These are phyloP conservation scores for Daedaleopsis sinensis DNA, from an alignment of 768 basidiomycete species.

Conservation along the genomic window DNA sequence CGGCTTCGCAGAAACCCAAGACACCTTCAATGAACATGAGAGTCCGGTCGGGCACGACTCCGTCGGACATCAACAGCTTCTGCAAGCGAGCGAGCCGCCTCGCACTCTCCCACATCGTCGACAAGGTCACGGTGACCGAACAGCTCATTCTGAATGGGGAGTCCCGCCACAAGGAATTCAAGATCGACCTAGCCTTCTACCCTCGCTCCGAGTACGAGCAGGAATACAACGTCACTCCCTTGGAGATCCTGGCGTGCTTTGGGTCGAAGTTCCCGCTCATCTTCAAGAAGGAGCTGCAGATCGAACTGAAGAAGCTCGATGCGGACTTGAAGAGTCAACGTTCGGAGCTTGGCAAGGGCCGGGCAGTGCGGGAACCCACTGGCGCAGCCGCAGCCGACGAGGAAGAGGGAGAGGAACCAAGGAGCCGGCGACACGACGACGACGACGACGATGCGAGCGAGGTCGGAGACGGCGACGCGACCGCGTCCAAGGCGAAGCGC, in stretches of 20 bases:
- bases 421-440: slow-evolving; percentile 42
- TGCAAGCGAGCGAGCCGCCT: slow-evolving; percentile 89
- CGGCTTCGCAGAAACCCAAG: slow-evolving; percentile 92
- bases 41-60: slow-evolving; percentile 54
- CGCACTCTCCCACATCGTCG: slow-evolving; percentile 85
- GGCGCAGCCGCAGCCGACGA: slow-evolving; percentile 50
- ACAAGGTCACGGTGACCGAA: slow-evolving; percentile 82
- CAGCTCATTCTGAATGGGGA: slow-evolving; percentile 65
- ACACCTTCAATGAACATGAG: slow-evolving; percentile 96
- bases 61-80: slow-evolving; percentile 68
- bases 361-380: slow-evolving; percentile 45
- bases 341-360: slow-evolving; percentile 83
- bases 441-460: slow-evolving; percentile 70
- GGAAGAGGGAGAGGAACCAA: slow-evolving; percentile 52
- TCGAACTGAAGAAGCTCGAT: slow-evolving; percentile 85
- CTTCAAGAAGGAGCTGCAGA: slow-evolving; percentile 83
- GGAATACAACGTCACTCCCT: slow-evolving; percentile 77
- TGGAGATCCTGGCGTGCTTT: slow-evolving; percentile 75
- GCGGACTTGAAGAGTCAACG: slow-evolving; percentile 79
- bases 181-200: slow-evolving; percentile 82
- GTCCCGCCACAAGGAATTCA: slow-evolving; percentile 78
- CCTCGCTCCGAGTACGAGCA: slow-evolving; percentile 79
- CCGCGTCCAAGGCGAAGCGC: slow-evolving; percentile 71
- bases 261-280: slow-evolving; percentile 73
- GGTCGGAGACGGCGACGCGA: slow-evolving; percentile 81